phyloP scores from a whole-genome alignment of 2,329 filamentous ascomycete genomes.

The Mollisia scopiformis region DNA sequence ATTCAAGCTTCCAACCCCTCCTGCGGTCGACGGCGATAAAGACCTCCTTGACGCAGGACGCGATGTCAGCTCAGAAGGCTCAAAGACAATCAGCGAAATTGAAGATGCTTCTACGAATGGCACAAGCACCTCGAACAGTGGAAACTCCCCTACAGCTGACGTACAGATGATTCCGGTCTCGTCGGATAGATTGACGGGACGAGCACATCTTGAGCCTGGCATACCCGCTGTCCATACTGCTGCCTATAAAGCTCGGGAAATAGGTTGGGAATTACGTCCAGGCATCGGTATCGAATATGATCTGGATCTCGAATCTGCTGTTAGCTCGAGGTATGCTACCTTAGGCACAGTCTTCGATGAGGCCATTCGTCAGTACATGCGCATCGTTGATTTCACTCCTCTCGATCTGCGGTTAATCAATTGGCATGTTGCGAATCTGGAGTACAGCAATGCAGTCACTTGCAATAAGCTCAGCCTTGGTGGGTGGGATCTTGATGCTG shows the following conservation, averaged over 20 bases:
- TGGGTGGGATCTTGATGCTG: slow-evolving; percentile 96
- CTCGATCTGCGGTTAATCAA: slow-evolving; percentile 91
- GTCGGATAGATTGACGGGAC: slow-evolving; percentile 71
- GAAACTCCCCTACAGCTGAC: slow-evolving; percentile 27
- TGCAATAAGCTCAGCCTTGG: slow-evolving; percentile 84
- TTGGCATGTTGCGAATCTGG: slow-evolving; percentile 97
- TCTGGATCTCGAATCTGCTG: slow-evolving; percentile 70
- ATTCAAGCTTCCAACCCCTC: slow-evolving; percentile 70
- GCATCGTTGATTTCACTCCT: slow-evolving; percentile 78
- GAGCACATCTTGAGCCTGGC: slow-evolving; percentile 71
- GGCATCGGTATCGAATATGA: slow-evolving; percentile 66
- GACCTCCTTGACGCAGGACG: slow-evolving; percentile 81
- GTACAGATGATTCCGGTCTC: slow-evolving; percentile 65
- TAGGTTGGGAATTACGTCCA: slow-evolving; percentile 80
- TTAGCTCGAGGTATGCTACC: slow-evolving; percentile 67
- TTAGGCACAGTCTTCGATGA: slow-evolving; percentile 91
- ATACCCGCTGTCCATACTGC: slow-evolving; percentile 72
- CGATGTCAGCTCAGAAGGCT: slow-evolving; percentile 72
- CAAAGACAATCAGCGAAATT: slow-evolving; percentile 70
- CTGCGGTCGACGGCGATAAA: slow-evolving; percentile 80
- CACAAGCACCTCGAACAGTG: slow-evolving; percentile 50
- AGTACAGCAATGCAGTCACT: slow-evolving; percentile 94
- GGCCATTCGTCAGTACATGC: slow-evolving; percentile 85
- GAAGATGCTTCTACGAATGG: slow-evolving; percentile 65
- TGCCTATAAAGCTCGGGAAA: slow-evolving; percentile 73